Base-by-base conservation (phyloP, 2,329 filamentous ascomycete genomes). In the Zymoseptoria tritici region DNA sequence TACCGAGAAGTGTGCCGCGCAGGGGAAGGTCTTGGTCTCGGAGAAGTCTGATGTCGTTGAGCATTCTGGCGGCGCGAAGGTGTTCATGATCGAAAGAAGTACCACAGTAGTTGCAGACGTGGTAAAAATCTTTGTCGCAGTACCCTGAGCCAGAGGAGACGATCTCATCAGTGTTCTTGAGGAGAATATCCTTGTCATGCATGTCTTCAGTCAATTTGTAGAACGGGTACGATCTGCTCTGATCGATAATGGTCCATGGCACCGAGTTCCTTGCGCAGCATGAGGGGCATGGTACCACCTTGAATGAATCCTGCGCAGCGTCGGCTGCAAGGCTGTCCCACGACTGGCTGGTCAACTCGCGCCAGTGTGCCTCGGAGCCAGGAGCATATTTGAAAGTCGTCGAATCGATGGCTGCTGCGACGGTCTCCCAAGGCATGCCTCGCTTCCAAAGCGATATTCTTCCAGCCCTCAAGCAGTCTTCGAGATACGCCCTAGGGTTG, bases 401-500 rank as follows among this genome's bases (percentile, higher is more conserved):
- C 8, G 77, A 73, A 65, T 88, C 79, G 62, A 91, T 88, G 36
- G 78, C 81, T 1, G 74, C 66, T 58, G 85, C 79, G 52, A 89
- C 75, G 0, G 79, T 70, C 13, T 78, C 68, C 88, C 87, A 92
- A 0, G 89, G 89, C 63, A 93, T 79, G 0, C 83, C 83, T 0
- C 80, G 78, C 1, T 77, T 75, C 86, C 88, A 91, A 3, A 81
- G 66, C 2, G 83, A 71, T 26, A 81, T 76, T 58, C 78, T 77
- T 0, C 83, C 83, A 26, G 78, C 74, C 7, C 87, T 80, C 58
- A 91, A 76, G 67, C 85, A 85, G 70, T 93, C 89, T 67, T 92
- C 88, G 3, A 91, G 80, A 69, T 86, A 92, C n/a, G 77, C 78
- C 49, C 86, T 79, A 0, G 89, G 89, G 66, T 91, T 92, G 2